Base-by-base conservation (phyloP, 2,329 filamentous ascomycete species). In the Alternaria sp. region DNA sequence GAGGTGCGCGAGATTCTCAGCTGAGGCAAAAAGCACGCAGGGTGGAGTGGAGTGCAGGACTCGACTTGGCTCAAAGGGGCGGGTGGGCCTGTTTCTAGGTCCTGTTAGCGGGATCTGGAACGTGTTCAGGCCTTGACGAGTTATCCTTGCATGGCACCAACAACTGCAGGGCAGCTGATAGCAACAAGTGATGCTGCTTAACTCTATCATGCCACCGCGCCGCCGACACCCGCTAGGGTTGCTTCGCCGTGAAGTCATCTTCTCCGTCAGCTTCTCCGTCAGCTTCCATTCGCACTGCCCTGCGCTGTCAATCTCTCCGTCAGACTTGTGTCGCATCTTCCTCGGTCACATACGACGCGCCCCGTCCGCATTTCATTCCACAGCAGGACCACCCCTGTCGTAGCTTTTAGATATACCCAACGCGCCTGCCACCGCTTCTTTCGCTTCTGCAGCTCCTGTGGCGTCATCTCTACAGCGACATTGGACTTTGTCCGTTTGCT, bases 81-180 rank as follows among this genome's bases (percentile, higher is more conserved):
- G 10, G 46, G 28, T 50, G 45, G 57, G 37, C 10, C 21, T 14
- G 10, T 25, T 50, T 55, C 50, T 46, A 51, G 57, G 26, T 14
- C 23, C 7, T 11, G 50, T 50, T 58, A 53, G 58, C 51, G 60
- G 49, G 44, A 64, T 68, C 67, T 68, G 61, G 67, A 68, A 68
- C 65, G 55, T 60, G 30, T 50, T 30, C 56, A 46, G 46, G 44
- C 45, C 51, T 59, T 46, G 64, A 55, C 58, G 60, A 55, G 20
- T 6, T 25, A 51, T 41, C 62, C 67, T 45, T 55, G 64, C 50
- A 41, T 47, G 47, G 33, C 28, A n/a, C 49, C 59, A 58, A 50
- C 60, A 54, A 45, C 64, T 61, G 58, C 50, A 54, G 55, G 60
- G 53, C 46, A 43, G 53, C 53, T 55, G 53, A 63, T 61, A 55